These are phyloP conservation scores for Amauroascus niger DNA, from an alignment of 2,329 filamentous ascomycete species.

Conservation along the genomic window DNA sequence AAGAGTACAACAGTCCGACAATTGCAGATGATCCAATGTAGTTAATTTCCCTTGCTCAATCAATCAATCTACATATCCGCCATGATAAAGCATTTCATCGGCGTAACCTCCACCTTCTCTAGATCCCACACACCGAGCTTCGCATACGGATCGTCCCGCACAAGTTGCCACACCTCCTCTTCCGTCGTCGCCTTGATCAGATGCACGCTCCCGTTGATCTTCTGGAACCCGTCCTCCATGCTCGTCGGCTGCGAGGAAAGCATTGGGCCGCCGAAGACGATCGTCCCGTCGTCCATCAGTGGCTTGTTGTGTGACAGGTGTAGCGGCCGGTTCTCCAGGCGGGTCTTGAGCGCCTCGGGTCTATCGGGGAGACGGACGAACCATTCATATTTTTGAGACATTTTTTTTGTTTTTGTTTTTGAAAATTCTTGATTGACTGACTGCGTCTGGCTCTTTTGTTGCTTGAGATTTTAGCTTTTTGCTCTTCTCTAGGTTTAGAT, in stretches of 20 bases:
- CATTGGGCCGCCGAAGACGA: not conserved
- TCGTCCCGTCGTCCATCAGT: not conserved
- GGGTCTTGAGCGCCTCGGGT: not conserved
- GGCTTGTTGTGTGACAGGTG: not conserved
- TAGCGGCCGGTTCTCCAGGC: not conserved
- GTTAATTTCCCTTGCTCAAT: not conserved
- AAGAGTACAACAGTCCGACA: too few species aligned
- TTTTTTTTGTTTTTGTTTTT: not conserved
- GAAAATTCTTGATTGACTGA: too few species aligned
- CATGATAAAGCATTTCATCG: not conserved
- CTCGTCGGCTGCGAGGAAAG: not conserved
- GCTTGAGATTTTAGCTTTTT: not conserved
- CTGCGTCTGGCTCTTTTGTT: too few species aligned
- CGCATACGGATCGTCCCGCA: not conserved
- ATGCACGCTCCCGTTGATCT: not conserved
- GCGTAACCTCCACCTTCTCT: not conserved
- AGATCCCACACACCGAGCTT: not conserved
- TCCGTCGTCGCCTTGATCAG: not conserved
- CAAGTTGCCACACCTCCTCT: not conserved
- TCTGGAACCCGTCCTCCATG: not conserved
- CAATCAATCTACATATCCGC: not conserved
- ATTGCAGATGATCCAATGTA: too few species aligned
- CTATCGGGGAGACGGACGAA: not conserved
- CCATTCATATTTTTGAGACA: not conserved
- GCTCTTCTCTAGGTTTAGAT: not conserved